Evolutionary conservation across 257 asterid species (phyloP).

Genomic region (Scutellaria baicalensis): DNA sequence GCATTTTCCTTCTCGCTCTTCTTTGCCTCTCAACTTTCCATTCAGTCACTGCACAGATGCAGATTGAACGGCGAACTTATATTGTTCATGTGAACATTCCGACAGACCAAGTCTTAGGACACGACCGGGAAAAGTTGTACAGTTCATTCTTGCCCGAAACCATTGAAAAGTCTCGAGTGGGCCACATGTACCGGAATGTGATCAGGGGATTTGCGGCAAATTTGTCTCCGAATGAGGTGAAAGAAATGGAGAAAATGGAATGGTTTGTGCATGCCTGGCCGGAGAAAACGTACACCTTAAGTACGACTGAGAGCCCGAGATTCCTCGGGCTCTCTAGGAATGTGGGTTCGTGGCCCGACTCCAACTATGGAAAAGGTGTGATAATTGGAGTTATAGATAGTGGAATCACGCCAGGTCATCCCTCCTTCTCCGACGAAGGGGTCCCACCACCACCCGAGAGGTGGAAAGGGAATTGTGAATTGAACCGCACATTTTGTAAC

Average conservation of each 20-base stretch:
- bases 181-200: constrained; percentile 24
- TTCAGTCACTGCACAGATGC: background rate
- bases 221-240: constrained; percentile 20
- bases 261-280: constrained; percentile 27
- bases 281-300: constrained; percentile 11
- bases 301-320: constrained; percentile 34
- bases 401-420: constrained; percentile 30
- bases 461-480: constrained; percentile 39
- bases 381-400: constrained; percentile 31
- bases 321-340: constrained; percentile 30
- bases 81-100: constrained; percentile 24
- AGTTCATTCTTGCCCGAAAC: constrained; percentile 25
- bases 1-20: background rate
- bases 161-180: background rate
- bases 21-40: background rate
- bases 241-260: constrained; percentile 14
- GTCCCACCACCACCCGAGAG: constrained; percentile 32
- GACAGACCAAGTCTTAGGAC: background rate
- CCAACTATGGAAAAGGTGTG: constrained; percentile 32
- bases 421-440: constrained; percentile 29
- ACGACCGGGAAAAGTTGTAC: constrained; percentile 18
- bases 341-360: constrained; percentile 19
- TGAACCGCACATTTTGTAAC: constrained; percentile 16
- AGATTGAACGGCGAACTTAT: constrained; percentile 8
- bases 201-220: constrained; percentile 33